Conservation (phyloP, 2,329 filamentous ascomycete species). For the Magnaporthales sp. region DNA sequence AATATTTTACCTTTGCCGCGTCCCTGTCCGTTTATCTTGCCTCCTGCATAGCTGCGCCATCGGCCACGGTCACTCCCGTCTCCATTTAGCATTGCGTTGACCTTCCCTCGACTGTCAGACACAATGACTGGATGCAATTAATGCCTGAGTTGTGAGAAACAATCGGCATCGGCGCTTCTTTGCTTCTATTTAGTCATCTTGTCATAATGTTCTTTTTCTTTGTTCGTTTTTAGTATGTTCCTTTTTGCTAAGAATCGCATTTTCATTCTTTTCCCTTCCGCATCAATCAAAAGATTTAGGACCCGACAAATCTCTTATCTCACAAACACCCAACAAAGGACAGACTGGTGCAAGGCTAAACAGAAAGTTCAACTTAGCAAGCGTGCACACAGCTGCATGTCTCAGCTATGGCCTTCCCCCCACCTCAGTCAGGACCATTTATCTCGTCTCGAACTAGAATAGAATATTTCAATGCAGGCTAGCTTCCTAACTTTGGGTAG, state of each 20-base stretch:
- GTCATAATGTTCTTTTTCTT: background rate
- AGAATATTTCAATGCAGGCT: background rate
- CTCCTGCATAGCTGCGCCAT: background rate
- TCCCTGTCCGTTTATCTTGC: background rate
- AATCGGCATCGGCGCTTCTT: background rate
- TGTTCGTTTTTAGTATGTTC: background rate
- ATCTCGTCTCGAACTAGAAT: background rate
- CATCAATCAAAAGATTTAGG: no score
- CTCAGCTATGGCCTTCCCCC: background rate
- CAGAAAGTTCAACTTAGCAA: background rate
- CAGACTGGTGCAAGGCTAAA: background rate
- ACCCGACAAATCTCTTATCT: background rate
- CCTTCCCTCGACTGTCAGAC: background rate
- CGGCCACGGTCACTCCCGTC: background rate
- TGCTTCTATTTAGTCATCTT: background rate
- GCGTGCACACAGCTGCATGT: background rate
- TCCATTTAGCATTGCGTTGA: background rate
- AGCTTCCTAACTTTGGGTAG: background rate
- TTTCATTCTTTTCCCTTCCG: background rate
- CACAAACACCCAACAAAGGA: background rate
- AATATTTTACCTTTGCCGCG: background rate
- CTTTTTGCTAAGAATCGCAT: background rate
- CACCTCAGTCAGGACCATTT: background rate
- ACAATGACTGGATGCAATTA: background rate
- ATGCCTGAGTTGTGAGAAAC: background rate